Conservation (phyloP, 495 filamentous ascomycete genomes). For the Trichoderma asperelloides region DNA sequence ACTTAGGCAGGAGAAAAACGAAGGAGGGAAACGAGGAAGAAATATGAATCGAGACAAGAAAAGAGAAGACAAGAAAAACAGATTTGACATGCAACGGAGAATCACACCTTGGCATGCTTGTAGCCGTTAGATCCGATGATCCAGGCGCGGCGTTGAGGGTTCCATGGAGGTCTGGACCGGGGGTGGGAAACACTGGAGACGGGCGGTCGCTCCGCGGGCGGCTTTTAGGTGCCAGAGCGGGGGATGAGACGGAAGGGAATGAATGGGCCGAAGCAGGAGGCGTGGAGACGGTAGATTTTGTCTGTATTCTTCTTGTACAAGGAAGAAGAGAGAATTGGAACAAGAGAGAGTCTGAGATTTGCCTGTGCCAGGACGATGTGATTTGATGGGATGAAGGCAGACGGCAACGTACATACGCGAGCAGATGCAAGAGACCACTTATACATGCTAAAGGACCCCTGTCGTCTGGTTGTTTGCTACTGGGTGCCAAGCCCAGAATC, state of each 20-base stretch:
- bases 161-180: conserved; percentile 1
- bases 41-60: not conserved
- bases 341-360: not conserved
- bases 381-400: not conserved
- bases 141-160: not conserved
- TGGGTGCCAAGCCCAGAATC: too few relatives aligned
- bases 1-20: not conserved
- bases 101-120: not conserved
- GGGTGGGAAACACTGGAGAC: not conserved
- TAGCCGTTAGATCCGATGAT: conserved; percentile 6
- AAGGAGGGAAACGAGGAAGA: not conserved
- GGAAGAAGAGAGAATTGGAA: not conserved
- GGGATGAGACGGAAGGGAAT: not conserved
- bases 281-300: not conserved
- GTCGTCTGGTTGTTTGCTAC: too few relatives aligned
- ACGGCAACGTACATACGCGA: not conserved
- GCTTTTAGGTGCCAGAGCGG: not conserved
- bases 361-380: not conserved
- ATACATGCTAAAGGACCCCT: too few relatives aligned
- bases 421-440: not conserved
- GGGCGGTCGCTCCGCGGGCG: not conserved
- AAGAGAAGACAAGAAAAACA: not conserved
- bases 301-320: not conserved
- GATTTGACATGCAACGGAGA: not conserved
- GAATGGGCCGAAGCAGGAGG: not conserved